Base-by-base conservation (phyloP, 257 asterid genomes). In the Lavandula angustifolia region DNA sequence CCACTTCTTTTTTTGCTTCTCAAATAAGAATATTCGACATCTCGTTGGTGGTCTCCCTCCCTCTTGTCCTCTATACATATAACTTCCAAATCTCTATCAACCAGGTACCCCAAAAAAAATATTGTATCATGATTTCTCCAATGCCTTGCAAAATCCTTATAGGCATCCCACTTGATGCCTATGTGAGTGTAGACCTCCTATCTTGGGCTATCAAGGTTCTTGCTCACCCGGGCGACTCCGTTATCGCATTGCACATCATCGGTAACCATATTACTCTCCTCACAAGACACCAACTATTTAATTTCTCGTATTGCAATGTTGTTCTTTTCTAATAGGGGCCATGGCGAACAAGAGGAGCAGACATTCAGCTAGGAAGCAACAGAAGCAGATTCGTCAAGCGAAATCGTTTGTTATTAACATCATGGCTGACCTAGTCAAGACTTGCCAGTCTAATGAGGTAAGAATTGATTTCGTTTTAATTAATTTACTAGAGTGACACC, bases 351-450 rank as follows among this genome's bases (percentile, higher is more conserved):
- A 73, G 77, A 81, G 63, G 54, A 79, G 75, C 67, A 76, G 84
- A 73, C 80, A 76, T 11, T 72, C 74, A 3, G 66, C 74, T 0
- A 37, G 69, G 33, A 84, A 77, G 64, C 79, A 79, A 14, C 95
- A 83, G 44, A 85, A 78, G 52, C 84, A 80, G 52, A 69, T 85
- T 63, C 94, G 91, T 0, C 89, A 74, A 49, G 86, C 95, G 6
- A 89, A 89, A 76, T 84, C 95, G n/a, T 81, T 73, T 22, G 91
- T 82, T 48, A 81, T 89, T 50, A 83, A 89, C 17, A 57, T 73
- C 31, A 76, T 80, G 85, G 95, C 86, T 13, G 95, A 89, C 43
- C 82, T 87, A 71, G 67, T 81, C 22, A 75, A 75, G 59, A 73
- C 80, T 51, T 85, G 94, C 71, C 88, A 70, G 18, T 80, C 86